Conservation (phyloP, 1,284 basidiomycete genomes). For the Tilletia horrida region DNA sequence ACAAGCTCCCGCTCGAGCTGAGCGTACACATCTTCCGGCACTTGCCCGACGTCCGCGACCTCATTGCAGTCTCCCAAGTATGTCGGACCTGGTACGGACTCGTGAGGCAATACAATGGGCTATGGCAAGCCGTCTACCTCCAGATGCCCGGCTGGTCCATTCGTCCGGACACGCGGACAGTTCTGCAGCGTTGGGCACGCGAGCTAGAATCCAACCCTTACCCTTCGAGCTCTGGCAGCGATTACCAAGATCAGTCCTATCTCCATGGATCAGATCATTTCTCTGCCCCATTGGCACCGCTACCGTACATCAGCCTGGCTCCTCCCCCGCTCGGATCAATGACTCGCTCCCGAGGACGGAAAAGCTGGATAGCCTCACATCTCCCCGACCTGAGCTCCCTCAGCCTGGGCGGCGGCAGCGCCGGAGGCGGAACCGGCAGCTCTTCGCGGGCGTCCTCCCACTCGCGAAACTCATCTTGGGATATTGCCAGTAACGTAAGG, state of each 20-base stretch:
- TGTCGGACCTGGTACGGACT: slow-evolving; percentile 29
- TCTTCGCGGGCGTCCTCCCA: slow-evolving; percentile 7
- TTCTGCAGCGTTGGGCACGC: slow-evolving; percentile 28
- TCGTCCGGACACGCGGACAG: slow-evolving; percentile 31
- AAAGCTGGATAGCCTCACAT: slow-evolving; percentile 15
- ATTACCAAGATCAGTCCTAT: neutral
- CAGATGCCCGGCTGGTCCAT: slow-evolving; percentile 34
- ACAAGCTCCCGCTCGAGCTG: slow-evolving; percentile 32
- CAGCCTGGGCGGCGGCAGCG: neutral
- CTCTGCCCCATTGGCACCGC: slow-evolving; percentile 8
- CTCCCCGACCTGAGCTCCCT: neutral
- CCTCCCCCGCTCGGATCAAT: slow-evolving; percentile 23
- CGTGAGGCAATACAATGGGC: slow-evolving; percentile 25
- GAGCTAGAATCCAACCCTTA: neutral
- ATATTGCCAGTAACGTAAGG: slow-evolving; percentile 3
- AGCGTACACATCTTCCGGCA: slow-evolving; percentile 31
- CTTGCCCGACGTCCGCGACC: slow-evolving; percentile 26
- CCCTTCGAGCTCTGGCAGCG: neutral
- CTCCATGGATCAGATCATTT: neutral
- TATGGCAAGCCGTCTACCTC: slow-evolving; percentile 38
- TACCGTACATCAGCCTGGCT: slow-evolving; percentile 21
- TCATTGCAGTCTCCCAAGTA: slow-evolving; percentile 27
- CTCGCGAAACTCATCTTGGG: neutral
- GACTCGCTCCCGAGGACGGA: slow-evolving; percentile 17
- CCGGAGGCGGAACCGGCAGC: neutral